These are phyloP conservation scores for Oryza glumipatula DNA, from an alignment of 176 grass and related monocot genomes.

Conservation along the genomic window DNA sequence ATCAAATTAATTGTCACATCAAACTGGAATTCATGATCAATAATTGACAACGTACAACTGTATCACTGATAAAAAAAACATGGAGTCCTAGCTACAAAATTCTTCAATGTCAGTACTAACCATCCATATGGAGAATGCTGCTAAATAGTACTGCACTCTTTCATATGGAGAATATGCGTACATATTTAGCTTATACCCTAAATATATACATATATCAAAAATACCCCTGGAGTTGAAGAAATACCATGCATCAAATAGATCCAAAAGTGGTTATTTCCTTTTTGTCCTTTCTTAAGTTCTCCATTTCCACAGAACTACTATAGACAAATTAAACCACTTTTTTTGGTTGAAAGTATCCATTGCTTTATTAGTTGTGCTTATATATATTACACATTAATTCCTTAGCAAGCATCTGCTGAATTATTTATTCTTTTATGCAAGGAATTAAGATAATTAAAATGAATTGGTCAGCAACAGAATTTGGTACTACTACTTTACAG, in stretches of 20 bases:
- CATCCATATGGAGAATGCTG: neutral
- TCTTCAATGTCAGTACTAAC: slow-evolving; percentile 1
- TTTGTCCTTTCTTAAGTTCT: neutral
- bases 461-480: neutral
- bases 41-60: neutral
- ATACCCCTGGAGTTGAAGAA: neutral
- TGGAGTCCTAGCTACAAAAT: neutral
- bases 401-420: neutral
- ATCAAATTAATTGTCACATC: neutral
- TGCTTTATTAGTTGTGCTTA: neutral
- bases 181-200: neutral
- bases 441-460: neutral
- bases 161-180: neutral
- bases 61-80: neutral
- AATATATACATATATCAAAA: neutral
- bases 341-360: neutral
- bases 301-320: neutral
- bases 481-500: neutral
- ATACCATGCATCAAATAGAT: neutral
- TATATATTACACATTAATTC: neutral
- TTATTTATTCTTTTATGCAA: neutral
- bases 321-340: neutral
- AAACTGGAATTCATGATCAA: neutral
- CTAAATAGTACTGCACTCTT: neutral
- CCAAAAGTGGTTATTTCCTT: neutral